Evolutionary conservation across 1,284 basidiomycete genomes (phyloP), one percentile per base, ranked within the genome.

Genomic region (Rhodotorula sp.): DNA sequence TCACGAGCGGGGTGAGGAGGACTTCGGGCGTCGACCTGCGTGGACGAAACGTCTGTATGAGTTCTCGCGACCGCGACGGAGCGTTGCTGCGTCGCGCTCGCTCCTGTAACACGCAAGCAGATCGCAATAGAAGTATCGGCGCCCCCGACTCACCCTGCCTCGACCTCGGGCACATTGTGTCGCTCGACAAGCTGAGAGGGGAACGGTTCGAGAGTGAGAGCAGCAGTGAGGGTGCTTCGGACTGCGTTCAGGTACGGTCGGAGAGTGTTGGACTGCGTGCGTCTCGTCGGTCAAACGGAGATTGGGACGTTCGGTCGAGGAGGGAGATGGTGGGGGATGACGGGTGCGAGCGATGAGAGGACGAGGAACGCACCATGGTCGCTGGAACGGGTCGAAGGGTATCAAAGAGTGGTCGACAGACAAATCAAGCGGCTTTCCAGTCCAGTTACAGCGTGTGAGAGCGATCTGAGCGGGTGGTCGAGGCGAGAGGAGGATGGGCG

Each of bases 221-320:
- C 94, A n/a, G 95, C 95, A 9, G 94, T 98, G 64, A 99, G 85
- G 20, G 95, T 95, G 16, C 92, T 91, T 73, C 96, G 86, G 62
- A 99, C 95, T 48, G 94, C 94, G 44, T 92, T 89, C 69, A 99
- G 89, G 82, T 99, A 99, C 7, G 95, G 94, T 77, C 95, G 86
- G 61, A 99, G 86, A 7, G 86, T 85, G 81, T 86, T 86, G 59
- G 85, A 85, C 85, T 85, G 74, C 15, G 44, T 26, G 28, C 3
- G 9, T 7, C 2, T 13, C 40, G 40, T 26, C 31, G 34, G 34
- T 18, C 11, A 8, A 28, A 10, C 22, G 52, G 16, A 4, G 34
- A 52, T 18, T 24, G 8, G 40, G 40, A 30, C n/a, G 34, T 24
- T 16, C 10, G 50, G 20, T 37, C 48, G 24, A 37, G 22, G 11